These are phyloP conservation scores for Claviceps digitariae DNA, from an alignment of 2,329 filamentous ascomycete genomes.

Conservation along the genomic window DNA sequence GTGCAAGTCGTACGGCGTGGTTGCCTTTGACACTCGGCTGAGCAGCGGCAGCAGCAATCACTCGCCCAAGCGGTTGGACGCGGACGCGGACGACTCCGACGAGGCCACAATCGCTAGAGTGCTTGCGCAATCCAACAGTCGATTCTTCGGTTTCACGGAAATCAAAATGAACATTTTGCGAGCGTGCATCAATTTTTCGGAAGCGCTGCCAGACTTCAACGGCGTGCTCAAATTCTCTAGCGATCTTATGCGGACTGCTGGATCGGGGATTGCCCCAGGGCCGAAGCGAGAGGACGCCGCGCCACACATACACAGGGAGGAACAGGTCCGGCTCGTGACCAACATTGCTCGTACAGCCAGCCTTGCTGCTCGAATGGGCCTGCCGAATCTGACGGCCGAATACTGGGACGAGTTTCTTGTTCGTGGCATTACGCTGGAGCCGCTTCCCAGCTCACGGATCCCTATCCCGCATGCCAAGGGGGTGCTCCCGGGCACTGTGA, in stretches of 20 bases:
- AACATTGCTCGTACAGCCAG: slow-evolving; percentile 76
- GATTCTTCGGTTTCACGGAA: slow-evolving; percentile 63
- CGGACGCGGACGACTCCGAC: slow-evolving; percentile 31
- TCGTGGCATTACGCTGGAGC: slow-evolving; percentile 58
- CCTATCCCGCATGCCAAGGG: slow-evolving; percentile 53
- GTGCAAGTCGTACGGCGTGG: slow-evolving; percentile 51
- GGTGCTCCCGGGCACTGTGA: slow-evolving; percentile 36
- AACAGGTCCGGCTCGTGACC: slow-evolving; percentile 70
- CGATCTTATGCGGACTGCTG: slow-evolving; percentile 68
- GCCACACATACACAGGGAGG: slow-evolving; percentile 61
- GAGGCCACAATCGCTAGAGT: slow-evolving; percentile 43
- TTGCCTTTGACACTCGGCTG: slow-evolving; percentile 30
- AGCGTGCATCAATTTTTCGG: slow-evolving; percentile 85
- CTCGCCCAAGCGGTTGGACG: neutral
- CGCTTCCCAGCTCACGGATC: slow-evolving; percentile 42
- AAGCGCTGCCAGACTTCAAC: slow-evolving; percentile 81
- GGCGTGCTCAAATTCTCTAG: slow-evolving; percentile 83
- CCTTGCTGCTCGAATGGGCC: slow-evolving; percentile 62
- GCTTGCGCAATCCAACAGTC: slow-evolving; percentile 39
- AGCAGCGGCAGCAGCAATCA: slow-evolving; percentile 7
- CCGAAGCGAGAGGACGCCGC: slow-evolving; percentile 54
- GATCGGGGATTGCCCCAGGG: slow-evolving; percentile 64
- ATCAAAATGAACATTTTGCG: slow-evolving; percentile 79
- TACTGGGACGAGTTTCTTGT: slow-evolving; percentile 98
- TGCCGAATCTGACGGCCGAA: slow-evolving; percentile 57